Evolutionary conservation across 192 early-diverging fungal genomes (phyloP).

Genomic region (Coemansia sp.): DNA sequence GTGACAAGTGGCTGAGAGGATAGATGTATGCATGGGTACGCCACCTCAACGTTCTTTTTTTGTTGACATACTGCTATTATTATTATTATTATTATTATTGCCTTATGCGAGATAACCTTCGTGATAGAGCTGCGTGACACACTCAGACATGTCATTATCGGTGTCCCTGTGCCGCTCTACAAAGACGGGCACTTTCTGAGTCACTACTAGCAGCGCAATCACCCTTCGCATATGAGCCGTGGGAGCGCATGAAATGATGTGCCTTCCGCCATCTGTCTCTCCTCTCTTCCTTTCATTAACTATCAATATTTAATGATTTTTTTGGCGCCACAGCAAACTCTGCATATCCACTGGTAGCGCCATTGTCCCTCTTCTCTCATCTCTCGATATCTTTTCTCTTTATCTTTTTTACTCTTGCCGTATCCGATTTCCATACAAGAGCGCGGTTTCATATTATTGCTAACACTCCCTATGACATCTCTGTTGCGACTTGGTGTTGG

Average conservation of each 20-base stretch:
- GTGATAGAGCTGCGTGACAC: no score
- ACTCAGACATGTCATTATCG: background rate
- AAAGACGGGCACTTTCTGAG: background rate
- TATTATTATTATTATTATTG: no score
- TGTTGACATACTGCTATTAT: no score
- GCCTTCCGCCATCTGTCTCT: background rate
- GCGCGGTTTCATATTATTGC: background rate
- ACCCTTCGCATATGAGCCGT: background rate
- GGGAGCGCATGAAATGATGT: slow-evolving; percentile 1
- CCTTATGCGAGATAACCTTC: no score
- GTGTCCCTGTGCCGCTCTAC: no score
- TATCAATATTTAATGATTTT: background rate
- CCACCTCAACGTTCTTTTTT: no score
- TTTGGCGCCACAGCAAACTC: background rate
- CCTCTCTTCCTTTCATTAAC: background rate
- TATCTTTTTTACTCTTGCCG: background rate
- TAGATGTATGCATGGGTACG: no score
- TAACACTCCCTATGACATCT: slow-evolving; percentile 10
- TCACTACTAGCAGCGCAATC: background rate
- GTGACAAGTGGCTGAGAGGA: no score
- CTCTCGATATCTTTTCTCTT: background rate
- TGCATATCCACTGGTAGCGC: background rate
- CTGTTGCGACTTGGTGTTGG: background rate
- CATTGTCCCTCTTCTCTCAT: background rate
- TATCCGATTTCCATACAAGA: slow-evolving; percentile 1